These are phyloP conservation scores for Ophiostoma australiae DNA, from an alignment of 2,329 filamentous ascomycete genomes.

Conservation along the genomic window DNA sequence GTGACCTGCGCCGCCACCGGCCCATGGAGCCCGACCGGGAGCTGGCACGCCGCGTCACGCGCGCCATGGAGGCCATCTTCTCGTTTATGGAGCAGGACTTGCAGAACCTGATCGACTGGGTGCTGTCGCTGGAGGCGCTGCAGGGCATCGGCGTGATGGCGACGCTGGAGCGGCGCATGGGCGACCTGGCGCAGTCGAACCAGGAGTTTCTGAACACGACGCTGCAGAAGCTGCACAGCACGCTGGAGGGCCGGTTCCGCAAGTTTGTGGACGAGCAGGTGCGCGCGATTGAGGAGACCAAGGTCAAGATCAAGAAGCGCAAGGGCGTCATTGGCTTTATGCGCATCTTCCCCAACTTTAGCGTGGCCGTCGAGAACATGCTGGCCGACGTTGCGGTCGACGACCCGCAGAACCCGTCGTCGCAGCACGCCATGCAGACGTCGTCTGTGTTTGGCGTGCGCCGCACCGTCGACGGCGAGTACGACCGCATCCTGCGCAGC, in stretches of 20 bases:
- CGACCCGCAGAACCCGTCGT: neutral
- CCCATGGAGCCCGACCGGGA: conserved; percentile 85
- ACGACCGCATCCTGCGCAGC: conserved; percentile 79
- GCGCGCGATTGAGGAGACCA: conserved; percentile 92
- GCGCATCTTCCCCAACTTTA: conserved; percentile 84
- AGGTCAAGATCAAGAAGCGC: conserved; percentile 98
- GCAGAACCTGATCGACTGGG: conserved; percentile 77
- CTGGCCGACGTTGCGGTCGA: conserved; percentile 53
- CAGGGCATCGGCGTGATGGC: conserved; percentile 87
- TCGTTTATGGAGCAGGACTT: conserved; percentile 74
- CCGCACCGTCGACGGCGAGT: conserved; percentile 76
- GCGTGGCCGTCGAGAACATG: conserved; percentile 78
- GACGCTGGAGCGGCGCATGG: conserved; percentile 71
- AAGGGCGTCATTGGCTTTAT: conserved; percentile 96
- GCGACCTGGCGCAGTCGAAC: conserved; percentile 79
- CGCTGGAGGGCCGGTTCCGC: conserved; percentile 69
- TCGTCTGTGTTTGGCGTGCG: conserved; percentile 58
- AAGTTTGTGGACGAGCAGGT: conserved; percentile 94
- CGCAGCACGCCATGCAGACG: conserved; percentile 31
- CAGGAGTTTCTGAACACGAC: conserved; percentile 81
- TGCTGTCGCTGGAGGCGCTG: conserved; percentile 72
- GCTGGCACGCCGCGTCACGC: conserved; percentile 77
- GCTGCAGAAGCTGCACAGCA: conserved; percentile 72
- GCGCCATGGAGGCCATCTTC: conserved; percentile 85
- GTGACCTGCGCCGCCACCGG: conserved; percentile 67